phyloP scores from a whole-genome alignment of 129 eudicot genomes.

The Gnaphalium uliginosum region DNA sequence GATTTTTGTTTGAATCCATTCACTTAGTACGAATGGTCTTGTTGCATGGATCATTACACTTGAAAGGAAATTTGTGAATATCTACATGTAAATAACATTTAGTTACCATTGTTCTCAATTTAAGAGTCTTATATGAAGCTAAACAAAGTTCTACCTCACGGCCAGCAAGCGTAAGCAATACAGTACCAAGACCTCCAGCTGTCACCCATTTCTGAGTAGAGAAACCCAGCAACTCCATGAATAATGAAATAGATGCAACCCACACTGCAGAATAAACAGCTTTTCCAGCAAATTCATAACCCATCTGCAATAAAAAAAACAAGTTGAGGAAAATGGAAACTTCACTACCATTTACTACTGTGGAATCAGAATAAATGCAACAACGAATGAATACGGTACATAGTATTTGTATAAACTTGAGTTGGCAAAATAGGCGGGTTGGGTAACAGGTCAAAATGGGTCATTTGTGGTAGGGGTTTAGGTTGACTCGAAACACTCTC shows the following conservation, averaged over 20 bases:
- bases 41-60: conserved; percentile 83
- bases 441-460: not conserved
- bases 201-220: conserved; percentile 92
- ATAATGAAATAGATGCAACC: conserved; percentile 77
- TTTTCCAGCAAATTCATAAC: conserved; percentile 79
- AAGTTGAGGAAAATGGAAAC: not conserved
- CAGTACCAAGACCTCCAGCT: conserved; percentile 92
- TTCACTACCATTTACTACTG: conserved; percentile 1
- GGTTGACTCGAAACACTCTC: not conserved
- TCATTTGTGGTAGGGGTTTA: not conserved
- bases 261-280: conserved; percentile 82
- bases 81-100: conserved; percentile 42
- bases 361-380: not conserved
- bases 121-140: not conserved
- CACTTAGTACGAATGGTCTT: conserved; percentile 69
- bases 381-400: not conserved
- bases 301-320: conserved; percentile 56
- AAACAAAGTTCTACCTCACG: conserved; percentile 55
- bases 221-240: conserved; percentile 89
- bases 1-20: conserved; percentile 86
- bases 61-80: conserved; percentile 83
- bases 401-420: not conserved
- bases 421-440: not conserved
- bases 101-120: conserved; percentile 5
- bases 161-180: conserved; percentile 85